Base-by-base conservation (phyloP, 176 grass and related monocot species). In the Musa itinerans region DNA sequence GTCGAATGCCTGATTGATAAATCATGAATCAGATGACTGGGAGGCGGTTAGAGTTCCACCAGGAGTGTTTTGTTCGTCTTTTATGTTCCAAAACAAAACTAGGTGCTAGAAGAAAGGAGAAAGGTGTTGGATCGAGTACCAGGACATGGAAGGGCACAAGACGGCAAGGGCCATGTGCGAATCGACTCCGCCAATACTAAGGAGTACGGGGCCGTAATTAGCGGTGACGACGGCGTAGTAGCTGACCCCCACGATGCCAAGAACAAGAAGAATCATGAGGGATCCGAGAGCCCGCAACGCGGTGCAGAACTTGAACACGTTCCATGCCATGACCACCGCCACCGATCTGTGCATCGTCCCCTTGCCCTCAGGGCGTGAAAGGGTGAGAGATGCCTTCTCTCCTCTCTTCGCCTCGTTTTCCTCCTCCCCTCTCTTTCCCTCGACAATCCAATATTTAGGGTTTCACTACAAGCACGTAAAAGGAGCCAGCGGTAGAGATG, bases 271-370 rank as follows among this genome's bases (percentile, higher is more conserved):
- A 79, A 96, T 92, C 93, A 96, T 96, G 85, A 96, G 69, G 73
- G 93, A 96, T 63, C 93, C 93, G 26, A 96, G 85, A 48, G 87
- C 93, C 71, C 79, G 63, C 66, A 96, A 82, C 50, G 93, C 89
- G 61, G 93, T 96, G 85, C 93, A 96, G 85, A 96, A 96, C 71
- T 87, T 84, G 83, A 92, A 96, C 10, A 90, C 89, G 85, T 92
- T 92, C 93, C 93, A 92, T 65, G 93, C 89, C 89, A 96, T 92
- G 55, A 20, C 19, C 21, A 86, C 65, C 53, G 84, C 83, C 34
- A 85, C 93, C 76, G 93, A 88, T 88, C 93, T 92, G 72, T 90
- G 80, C 89, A 90, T 92, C 65, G 34, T 53, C 59, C 72, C 54
- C 56, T 21, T 3, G 54, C 25, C 26, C 64, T 43, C 34, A 43